Base-by-base conservation (phyloP, 192 early-diverging fungal genomes). In the Funneliformis geosporum region DNA sequence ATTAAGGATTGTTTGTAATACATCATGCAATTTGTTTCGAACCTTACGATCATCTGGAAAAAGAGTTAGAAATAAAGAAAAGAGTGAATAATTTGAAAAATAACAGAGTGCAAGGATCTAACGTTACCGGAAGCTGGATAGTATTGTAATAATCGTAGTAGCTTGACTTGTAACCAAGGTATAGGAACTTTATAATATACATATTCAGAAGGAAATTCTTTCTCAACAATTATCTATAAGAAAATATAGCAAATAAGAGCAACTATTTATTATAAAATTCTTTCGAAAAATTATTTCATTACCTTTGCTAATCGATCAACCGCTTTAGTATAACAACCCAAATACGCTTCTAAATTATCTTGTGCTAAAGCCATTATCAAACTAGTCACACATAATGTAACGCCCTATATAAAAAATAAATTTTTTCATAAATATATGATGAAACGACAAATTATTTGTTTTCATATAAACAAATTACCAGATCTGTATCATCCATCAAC, bases 91-190 rank as follows among this genome's bases (percentile, higher is more conserved):
- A n/a, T 60, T 64, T 55, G 23, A 55, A 65, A n/a, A 27, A 44
- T 0, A n/a, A 40, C 38, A 47, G 69, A 39, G 8, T 43, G 11
- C 8, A 43, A 61, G 39, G 12, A 28, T 23, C 28, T 33, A 8
- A 6, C 79, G 62, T 80, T 89, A 88, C 93, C 91, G 33, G 95
- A 93, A 21, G 95, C 90, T 28, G 96, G 95, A 85, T 93, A 99
- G 86, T 98, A 98, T 85, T 99, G 98, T 62, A 99, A 83, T 40
- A 99, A 87, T 39, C 96, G 89, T 70, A 99, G 86, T 23, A 98
- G 90, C 82, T 98, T 99, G 80, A 98, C 92, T 85, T 99, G 98
- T 61, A 99, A 88, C 98, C 98, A 99, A 44, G 98, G 98, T 47
- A 92, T 93, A 0, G 98, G 96, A 60, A 99, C 95, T 84, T 96